These are phyloP conservation scores for Magnolia kwangsiensis DNA, from an alignment of 164 flowering plant genomes.

Conservation along the genomic window DNA sequence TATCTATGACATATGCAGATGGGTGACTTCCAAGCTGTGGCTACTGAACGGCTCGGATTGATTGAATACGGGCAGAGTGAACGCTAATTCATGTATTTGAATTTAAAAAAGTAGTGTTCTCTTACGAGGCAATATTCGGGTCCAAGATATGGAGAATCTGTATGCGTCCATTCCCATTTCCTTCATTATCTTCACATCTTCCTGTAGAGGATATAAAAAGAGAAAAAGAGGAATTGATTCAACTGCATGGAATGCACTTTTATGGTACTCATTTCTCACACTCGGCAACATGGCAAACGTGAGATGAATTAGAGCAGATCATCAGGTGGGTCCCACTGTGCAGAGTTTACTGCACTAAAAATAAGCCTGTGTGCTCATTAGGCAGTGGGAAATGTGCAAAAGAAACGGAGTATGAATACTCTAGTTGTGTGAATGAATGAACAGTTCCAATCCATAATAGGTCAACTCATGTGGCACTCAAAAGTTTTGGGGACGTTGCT, in stretches of 20 bases:
- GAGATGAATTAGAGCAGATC: background rate
- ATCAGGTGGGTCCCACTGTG: no score
- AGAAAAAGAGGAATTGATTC: background rate
- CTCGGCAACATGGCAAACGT: background rate
- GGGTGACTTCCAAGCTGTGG: background rate
- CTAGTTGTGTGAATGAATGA: no score
- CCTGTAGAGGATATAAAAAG: conserved; percentile 10
- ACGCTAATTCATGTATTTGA: background rate
- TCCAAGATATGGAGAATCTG: conserved; percentile 40
- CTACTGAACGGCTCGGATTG: background rate
- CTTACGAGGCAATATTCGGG: conserved; percentile 35
- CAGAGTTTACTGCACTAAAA: no score
- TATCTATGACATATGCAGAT: no score
- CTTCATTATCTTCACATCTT: conserved; percentile 24
- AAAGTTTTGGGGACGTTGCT: no score
- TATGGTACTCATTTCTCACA: background rate
- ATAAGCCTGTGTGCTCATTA: no score
- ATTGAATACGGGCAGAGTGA: background rate
- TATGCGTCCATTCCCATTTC: conserved; percentile 26
- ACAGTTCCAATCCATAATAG: no score
- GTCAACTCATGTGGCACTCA: no score
- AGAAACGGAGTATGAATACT: no score
- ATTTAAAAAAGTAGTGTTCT: background rate
- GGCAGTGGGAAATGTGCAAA: no score
- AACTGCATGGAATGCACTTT: no score